Conservation (phyloP, 306 rosid species). For the barrel medic (Medicago truncatula) region MtrunA17r5.0-ANR NC_053048.1:9029001-9029500, state of each 20-base stretch:
- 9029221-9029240: slow-evolving; percentile 64
- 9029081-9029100: not conserved
- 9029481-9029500: slow-evolving; percentile 58
- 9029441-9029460: slow-evolving; percentile 19
- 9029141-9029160: not conserved
- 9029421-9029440: slow-evolving; percentile 58
- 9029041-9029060: not conserved
- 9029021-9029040: slow-evolving; percentile 11
- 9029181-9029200: slow-evolving; percentile 17
- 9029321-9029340: slow-evolving; percentile 58
- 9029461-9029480: slow-evolving; percentile 65
- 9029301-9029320: slow-evolving; percentile 67
- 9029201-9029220: slow-evolving; percentile 37
- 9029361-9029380: slow-evolving; percentile 43
- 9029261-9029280: slow-evolving; percentile 43
- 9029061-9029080: not conserved
- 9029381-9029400: slow-evolving; percentile 48
- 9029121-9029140: not conserved
- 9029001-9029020: not conserved
- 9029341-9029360: slow-evolving; percentile 47
- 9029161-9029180: not conserved
- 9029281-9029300: slow-evolving; percentile 44
- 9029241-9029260: slow-evolving; percentile 56
- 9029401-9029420: slow-evolving; percentile 66
- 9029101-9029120: not conserved